Conservation (phyloP, 805 yeast species). For the Kazachstania kunashirensis region DNA sequence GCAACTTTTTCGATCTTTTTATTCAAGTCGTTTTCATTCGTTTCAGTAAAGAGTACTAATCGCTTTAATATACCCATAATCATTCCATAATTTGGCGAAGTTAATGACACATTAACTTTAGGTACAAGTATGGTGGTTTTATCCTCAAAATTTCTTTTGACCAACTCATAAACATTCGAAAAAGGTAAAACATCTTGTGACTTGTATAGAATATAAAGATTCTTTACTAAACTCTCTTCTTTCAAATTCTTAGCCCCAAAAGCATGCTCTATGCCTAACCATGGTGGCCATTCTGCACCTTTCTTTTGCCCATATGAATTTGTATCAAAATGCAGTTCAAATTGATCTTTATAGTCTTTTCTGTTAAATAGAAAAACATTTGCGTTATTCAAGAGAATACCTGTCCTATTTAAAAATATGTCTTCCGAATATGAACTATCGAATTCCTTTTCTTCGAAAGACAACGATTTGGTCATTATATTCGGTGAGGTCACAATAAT, state of each 20-base stretch:
- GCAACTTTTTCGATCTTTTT: slow-evolving; percentile 57
- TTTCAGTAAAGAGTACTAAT: slow-evolving; percentile 64
- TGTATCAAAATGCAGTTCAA: slow-evolving; percentile 37
- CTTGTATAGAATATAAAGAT: slow-evolving; percentile 52
- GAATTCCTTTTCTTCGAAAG: slow-evolving; percentile 43
- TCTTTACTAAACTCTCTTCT: slow-evolving; percentile 48
- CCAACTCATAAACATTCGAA: slow-evolving; percentile 28
- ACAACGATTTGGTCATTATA: slow-evolving; percentile 58
- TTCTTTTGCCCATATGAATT: slow-evolving; percentile 50
- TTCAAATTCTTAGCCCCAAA: slow-evolving; percentile 41
- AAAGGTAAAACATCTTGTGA: slow-evolving; percentile 46
- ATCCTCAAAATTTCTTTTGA: slow-evolving; percentile 30
- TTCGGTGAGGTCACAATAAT: slow-evolving; percentile 65
- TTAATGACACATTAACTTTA: slow-evolving; percentile 52
- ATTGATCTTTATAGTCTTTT: slow-evolving; percentile 35
- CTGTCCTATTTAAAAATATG: slow-evolving; percentile 56
- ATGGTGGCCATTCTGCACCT: slow-evolving; percentile 70
- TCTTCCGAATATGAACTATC: slow-evolving; percentile 37
- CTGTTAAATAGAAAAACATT: slow-evolving; percentile 60
- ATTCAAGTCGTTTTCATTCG: slow-evolving; percentile 46
- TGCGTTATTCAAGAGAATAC: slow-evolving; percentile 57
- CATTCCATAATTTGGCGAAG: slow-evolving; percentile 63
- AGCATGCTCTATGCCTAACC: slow-evolving; percentile 68
- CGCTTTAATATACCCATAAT: slow-evolving; percentile 54
- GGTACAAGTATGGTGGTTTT: slow-evolving; percentile 60